phyloP scores from a whole-genome alignment of 139 green algal species.

The Tetradesmus obliquus region DNA sequence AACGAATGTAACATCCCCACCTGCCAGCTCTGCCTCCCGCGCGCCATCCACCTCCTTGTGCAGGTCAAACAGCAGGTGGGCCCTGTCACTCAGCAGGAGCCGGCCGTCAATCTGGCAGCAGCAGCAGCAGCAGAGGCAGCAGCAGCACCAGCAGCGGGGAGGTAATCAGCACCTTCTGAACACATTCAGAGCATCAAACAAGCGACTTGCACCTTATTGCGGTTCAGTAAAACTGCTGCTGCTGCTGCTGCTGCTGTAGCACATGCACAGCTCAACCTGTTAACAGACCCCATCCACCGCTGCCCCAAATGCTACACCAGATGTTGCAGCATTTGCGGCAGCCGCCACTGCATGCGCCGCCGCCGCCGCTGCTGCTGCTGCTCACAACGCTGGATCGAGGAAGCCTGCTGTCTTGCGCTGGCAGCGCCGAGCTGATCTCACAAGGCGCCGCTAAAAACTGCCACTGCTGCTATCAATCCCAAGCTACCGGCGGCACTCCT shows the following conservation, averaged over 20 bases:
- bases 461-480: too few species aligned
- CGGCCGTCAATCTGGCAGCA: constrained; percentile 63
- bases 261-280: not conserved
- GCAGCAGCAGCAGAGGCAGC: not conserved
- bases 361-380: too few species aligned
- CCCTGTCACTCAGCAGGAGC: constrained; percentile 87
- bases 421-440: too few species aligned
- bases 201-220: too few species aligned
- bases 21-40: constrained; percentile 84
- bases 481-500: too few species aligned
- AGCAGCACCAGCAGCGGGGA: not conserved
- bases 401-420: too few species aligned
- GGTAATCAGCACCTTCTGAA: not conserved
- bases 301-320: not conserved
- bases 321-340: not conserved
- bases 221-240: not conserved
- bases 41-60: constrained; percentile 98
- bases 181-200: too few species aligned
- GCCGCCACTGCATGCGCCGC: too few species aligned
- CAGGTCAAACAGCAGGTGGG: constrained; percentile 98
- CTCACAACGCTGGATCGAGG: too few species aligned
- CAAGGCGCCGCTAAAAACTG: too few species aligned
- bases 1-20: not conserved
- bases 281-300: not conserved
- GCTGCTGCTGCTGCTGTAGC: not conserved